Conservation (phyloP, 1,284 basidiomycete genomes). For the Inonotus obliquus region DNA sequence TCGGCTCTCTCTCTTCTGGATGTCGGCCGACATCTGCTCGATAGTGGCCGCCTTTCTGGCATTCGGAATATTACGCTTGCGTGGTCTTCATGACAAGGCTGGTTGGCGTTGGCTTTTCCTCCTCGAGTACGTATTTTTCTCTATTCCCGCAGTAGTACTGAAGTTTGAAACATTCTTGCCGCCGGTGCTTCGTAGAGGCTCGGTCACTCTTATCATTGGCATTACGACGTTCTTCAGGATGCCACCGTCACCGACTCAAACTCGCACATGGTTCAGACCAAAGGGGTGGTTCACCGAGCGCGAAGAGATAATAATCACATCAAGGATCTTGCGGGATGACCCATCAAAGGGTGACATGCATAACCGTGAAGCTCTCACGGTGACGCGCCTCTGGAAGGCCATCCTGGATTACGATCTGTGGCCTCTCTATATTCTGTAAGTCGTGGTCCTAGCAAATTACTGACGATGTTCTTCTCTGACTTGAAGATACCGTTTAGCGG, state of each 20-base stretch:
- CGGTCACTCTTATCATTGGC: conserved; percentile 25
- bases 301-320: not conserved
- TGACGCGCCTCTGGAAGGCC: conserved; percentile 40
- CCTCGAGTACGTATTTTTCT: not conserved
- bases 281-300: conserved; percentile 33
- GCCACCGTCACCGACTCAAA: conserved; percentile 31
- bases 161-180: not conserved
- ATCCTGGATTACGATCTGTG: conserved; percentile 51
- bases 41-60: conserved; percentile 28
- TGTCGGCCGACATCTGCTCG: conserved; percentile 24
- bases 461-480: not conserved
- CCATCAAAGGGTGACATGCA: conserved; percentile 59
- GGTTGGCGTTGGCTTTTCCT: conserved; percentile 23
- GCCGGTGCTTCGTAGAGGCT: not conserved
- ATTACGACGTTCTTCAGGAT: conserved; percentile 32
- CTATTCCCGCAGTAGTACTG: not conserved
- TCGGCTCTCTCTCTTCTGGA: conserved; percentile 34
- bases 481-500: conserved; percentile 27
- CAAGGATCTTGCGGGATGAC: conserved; percentile 51
- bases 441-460: no score
- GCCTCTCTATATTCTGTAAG: conserved; percentile 44
- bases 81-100: conserved; percentile 24
- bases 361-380: conserved; percentile 52
- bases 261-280: conserved; percentile 28
- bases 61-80: conserved; percentile 30